Conservation (phyloP, 1,139 yeast species). For the Debaryomycetaceae sp. region DNA sequence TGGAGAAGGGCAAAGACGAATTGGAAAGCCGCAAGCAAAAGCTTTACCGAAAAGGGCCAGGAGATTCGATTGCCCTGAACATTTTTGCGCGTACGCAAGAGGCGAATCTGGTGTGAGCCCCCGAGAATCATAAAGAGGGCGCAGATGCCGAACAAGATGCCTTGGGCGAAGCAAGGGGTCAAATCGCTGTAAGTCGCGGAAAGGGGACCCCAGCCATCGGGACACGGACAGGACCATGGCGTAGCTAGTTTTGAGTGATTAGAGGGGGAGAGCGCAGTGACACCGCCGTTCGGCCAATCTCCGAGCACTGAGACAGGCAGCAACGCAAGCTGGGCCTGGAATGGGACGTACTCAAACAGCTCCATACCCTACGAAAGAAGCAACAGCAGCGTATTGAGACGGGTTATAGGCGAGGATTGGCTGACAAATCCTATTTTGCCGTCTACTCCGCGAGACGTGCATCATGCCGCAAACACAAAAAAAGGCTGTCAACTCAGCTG, state of each 20-base stretch:
- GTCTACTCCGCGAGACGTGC: too few relatives aligned
- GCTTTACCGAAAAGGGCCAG: conserved; percentile 34
- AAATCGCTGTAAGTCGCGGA: conserved; percentile 50
- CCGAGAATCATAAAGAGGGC: conserved; percentile 43
- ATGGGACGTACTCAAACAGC: not conserved
- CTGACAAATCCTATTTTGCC: too few relatives aligned
- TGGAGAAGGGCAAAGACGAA: conserved; percentile 20
- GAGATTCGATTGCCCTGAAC: conserved; percentile 23
- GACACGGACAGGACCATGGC: not conserved
- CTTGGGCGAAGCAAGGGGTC: conserved; percentile 78
- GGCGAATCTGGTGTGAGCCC: conserved; percentile 38
- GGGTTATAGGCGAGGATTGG: too few relatives aligned
- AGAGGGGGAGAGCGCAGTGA: too few relatives aligned
- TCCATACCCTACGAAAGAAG: too few relatives aligned
- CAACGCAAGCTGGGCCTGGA: not conserved
- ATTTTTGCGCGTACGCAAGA: conserved; percentile 21
- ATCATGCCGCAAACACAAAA: too few relatives aligned
- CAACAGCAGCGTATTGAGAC: too few relatives aligned
- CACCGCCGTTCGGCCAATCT: too few relatives aligned
- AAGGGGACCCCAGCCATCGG: conserved; percentile 71
- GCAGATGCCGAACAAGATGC: conserved; percentile 43
- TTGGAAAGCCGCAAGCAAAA: conserved; percentile 32
- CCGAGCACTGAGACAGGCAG: not conserved
- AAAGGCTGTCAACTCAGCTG: too few relatives aligned
- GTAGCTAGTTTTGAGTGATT: too few relatives aligned